Evolutionary conservation across 306 rosid species (phyloP).

Genomic region (Cucurbita ficifolia): DNA sequence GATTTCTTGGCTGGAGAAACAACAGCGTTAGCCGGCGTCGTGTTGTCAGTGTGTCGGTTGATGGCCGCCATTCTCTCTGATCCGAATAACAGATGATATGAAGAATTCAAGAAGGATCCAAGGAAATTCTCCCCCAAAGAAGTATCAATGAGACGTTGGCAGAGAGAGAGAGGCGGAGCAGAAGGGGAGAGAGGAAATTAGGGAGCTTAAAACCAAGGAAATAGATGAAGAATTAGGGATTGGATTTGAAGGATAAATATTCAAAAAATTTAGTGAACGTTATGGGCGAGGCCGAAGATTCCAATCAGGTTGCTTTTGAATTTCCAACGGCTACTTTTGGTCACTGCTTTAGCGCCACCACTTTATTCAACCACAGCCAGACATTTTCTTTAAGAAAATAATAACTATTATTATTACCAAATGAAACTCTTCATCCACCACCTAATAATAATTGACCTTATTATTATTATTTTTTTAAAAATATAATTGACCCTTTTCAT

Average conservation of each 20-base stretch:
- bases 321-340: constrained; percentile 29
- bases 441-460: neutral
- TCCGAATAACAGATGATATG: neutral
- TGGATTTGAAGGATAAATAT: neutral
- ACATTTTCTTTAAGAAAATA: neutral
- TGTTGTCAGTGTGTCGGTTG: constrained; percentile 30
- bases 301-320: neutral
- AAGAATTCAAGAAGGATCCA: neutral
- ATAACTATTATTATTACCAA: neutral
- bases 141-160: neutral
- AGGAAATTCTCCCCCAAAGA: neutral
- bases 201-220: constrained; percentile 10
- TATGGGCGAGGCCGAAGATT: neutral
- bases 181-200: neutral
- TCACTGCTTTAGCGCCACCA: neutral
- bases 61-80: constrained; percentile 35
- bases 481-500: neutral
- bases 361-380: neutral
- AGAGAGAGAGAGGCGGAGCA: neutral
- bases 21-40: constrained; percentile 18
- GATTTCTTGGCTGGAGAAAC: constrained; percentile 29
- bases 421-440: neutral
- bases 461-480: neutral
- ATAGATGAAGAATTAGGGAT: constrained; percentile 9
- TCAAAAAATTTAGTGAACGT: constrained; percentile 26